Evolutionary conservation across 805 yeast genomes (phyloP).

Genomic region (Lachancea meyersii): DNA sequence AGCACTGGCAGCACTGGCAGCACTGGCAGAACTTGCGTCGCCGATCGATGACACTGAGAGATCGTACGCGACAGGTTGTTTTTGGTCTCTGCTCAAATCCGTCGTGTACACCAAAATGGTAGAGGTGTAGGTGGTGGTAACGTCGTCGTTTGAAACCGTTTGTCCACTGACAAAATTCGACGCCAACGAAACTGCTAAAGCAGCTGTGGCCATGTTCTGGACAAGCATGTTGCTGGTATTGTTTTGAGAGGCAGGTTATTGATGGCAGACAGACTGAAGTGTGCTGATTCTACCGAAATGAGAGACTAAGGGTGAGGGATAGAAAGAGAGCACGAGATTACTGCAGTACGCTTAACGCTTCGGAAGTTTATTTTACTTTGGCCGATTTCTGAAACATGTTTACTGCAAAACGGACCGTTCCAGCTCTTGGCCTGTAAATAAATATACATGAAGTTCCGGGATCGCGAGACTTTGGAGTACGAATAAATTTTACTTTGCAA

Average conservation of each 20-base stretch:
- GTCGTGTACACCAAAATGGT: slow-evolving; percentile 10
- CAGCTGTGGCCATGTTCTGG: background rate
- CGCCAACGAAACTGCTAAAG: background rate
- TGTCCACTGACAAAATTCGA: slow-evolving; percentile 1
- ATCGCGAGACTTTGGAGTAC: too few species aligned
- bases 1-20: too few species aligned
- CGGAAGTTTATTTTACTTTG: too few species aligned
- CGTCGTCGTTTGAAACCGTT: slow-evolving; percentile 1
- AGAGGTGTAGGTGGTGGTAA: slow-evolving; percentile 12
- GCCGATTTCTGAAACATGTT: too few species aligned
- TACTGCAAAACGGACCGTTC: too few species aligned
- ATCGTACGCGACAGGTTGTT: slow-evolving; percentile 16
- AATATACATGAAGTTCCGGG: too few species aligned
- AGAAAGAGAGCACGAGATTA: background rate
- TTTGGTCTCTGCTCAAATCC: slow-evolving; percentile 5
- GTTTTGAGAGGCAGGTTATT: too few species aligned
- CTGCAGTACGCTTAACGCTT: too few species aligned
- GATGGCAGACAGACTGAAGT: too few species aligned
- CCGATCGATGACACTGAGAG: slow-evolving; percentile 17
- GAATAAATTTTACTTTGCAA: too few species aligned
- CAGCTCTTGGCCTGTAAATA: too few species aligned
- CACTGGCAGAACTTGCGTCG: slow-evolving; percentile 3
- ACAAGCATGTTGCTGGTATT: background rate
- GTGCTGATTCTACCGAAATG: background rate
- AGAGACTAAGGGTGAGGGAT: background rate